These are phyloP conservation scores for Colletotrichum truncatum DNA, from an alignment of 2,329 filamentous ascomycete species.

Conservation along the genomic window DNA sequence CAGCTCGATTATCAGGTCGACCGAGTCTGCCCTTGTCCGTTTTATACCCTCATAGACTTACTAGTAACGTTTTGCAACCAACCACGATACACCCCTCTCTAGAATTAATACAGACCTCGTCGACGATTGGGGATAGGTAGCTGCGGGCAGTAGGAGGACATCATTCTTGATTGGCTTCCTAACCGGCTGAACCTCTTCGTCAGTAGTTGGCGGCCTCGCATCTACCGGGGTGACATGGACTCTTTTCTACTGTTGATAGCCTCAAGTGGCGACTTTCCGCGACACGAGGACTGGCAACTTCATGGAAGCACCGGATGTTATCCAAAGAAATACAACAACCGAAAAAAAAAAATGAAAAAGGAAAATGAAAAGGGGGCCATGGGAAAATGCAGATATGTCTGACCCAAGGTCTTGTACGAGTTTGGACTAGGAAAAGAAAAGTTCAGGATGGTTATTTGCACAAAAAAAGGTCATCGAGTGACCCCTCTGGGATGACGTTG, in stretches of 20 bases:
- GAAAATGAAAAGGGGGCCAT: background rate
- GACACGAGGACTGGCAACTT: background rate
- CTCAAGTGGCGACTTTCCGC: background rate
- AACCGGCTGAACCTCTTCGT: background rate
- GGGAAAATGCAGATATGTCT: background rate
- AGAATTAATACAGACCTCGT: slow-evolving; percentile 20
- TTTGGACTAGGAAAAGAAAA: slow-evolving; percentile 23
- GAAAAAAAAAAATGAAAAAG: background rate
- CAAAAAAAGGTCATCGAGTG: background rate
- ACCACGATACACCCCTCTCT: slow-evolving; percentile 10
- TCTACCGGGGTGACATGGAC: background rate
- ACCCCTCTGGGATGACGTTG: background rate
- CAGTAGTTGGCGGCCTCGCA: background rate
- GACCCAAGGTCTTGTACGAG: background rate
- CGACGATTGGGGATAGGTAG: background rate
- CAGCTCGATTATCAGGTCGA: slow-evolving; percentile 23
- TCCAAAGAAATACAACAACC: background rate
- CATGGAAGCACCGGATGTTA: background rate
- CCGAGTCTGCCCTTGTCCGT: slow-evolving; percentile 19
- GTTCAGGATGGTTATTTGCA: background rate
- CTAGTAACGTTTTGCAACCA: slow-evolving; percentile 28
- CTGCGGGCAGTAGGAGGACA: background rate
- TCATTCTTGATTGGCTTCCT: slow-evolving; percentile 3
- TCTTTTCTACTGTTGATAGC: background rate
- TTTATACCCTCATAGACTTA: slow-evolving; percentile 34